These are phyloP conservation scores for Mucor velutinosus DNA, from an alignment of 371 early-diverging fungal genomes.

Conservation along the genomic window DNA sequence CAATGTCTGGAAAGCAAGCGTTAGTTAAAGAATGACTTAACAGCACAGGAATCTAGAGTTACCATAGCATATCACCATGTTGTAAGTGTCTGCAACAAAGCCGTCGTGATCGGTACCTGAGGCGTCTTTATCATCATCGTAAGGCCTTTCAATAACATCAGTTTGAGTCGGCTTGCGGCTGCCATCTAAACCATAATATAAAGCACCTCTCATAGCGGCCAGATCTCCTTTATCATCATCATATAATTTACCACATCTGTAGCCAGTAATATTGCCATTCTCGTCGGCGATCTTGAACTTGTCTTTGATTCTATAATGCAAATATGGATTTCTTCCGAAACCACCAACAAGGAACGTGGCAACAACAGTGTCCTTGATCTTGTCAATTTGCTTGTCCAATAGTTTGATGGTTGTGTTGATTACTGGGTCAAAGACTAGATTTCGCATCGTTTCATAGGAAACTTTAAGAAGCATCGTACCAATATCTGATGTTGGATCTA, in stretches of 20 bases:
- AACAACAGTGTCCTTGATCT: background rate
- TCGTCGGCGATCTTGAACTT: background rate
- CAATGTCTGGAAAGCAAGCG: constrained; percentile 7
- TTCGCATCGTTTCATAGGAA: background rate
- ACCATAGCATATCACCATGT: constrained; percentile 3
- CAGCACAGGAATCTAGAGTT: background rate
- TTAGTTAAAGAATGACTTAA: background rate
- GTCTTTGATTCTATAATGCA: background rate
- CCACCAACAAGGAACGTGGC: constrained; percentile 19
- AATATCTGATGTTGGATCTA: background rate
- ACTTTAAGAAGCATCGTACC: background rate
- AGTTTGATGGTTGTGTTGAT: constrained; percentile 8
- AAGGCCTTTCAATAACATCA: background rate
- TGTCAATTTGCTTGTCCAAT: constrained; percentile 10
- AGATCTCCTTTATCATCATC: background rate
- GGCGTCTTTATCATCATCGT: background rate
- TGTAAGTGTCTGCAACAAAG: background rate
- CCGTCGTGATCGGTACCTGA: background rate
- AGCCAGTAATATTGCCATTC: too few relatives aligned
- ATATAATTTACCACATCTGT: background rate
- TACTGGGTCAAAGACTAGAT: constrained; percentile 20
- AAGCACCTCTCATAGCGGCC: constrained; percentile 14
- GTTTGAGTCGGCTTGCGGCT: constrained; percentile 8
- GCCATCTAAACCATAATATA: constrained; percentile 9
- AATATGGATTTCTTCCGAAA: constrained; percentile 16